Percentiles rank a stretch among this genome's conserved stretches.
These are phyloP conservation scores for Phytophthora uliginosa DNA, from an alignment of 352 stramenopile genomes.

Conservation along the genomic window DNA sequence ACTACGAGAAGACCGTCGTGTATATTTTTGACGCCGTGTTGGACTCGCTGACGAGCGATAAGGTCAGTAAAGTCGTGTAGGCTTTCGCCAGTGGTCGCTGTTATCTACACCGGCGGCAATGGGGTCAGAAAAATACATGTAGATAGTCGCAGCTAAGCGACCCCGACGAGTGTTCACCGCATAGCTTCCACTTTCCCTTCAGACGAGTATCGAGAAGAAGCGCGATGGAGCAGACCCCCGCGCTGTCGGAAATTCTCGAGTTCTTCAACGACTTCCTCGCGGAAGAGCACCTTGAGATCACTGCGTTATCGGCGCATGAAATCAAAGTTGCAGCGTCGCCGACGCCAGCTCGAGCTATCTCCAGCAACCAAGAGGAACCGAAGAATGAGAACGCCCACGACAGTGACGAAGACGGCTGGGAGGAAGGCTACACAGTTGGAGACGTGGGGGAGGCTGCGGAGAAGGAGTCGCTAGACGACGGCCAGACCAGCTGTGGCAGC, in stretches of 20 bases:
- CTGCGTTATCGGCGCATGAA: background rate
- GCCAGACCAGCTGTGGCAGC: conserved; percentile 12
- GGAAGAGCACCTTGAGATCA: conserved; percentile 11
- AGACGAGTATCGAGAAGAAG: background rate
- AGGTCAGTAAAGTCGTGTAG: conserved; percentile 8
- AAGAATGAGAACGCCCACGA: background rate
- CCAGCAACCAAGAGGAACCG: conserved; percentile 9
- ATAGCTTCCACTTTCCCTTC: conserved; percentile 7
- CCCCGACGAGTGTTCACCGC: background rate
- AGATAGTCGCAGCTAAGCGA: background rate
- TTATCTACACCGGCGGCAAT: background rate
- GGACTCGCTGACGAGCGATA: conserved; percentile 24
- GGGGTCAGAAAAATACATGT: conserved; percentile 2
- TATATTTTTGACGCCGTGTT: conserved; percentile 52
- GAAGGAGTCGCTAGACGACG: conserved; percentile 16
- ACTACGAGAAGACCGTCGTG: conserved; percentile 48
- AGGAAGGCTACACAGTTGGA: conserved; percentile 11
- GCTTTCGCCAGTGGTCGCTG: background rate
- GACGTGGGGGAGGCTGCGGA: background rate
- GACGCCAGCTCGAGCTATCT: background rate
- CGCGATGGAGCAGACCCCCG: background rate
- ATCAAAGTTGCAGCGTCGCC: background rate
- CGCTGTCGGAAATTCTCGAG: conserved; percentile 16
- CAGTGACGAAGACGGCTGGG: conserved; percentile 13
- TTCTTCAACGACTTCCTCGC: conserved; percentile 27